phyloP scores from a whole-genome alignment of 495 filamentous ascomycete genomes.

The Immersiella caudata region DNA sequence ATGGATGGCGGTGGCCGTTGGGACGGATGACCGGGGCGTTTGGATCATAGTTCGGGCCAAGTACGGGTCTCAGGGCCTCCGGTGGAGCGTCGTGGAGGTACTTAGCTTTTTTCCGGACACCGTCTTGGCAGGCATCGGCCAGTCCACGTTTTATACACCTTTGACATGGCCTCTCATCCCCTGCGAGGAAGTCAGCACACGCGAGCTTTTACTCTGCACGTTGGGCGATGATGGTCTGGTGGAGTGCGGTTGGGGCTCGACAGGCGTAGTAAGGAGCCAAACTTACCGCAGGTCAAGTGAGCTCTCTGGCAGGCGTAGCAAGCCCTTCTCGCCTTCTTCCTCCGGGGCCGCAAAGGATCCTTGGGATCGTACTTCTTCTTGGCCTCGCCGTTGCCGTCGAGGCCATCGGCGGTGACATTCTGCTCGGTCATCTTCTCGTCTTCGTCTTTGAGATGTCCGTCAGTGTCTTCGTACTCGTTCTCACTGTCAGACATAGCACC shows the following conservation, averaged over 20 bases:
- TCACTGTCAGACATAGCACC: conserved; percentile 60
- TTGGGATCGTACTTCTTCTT: conserved; percentile 73
- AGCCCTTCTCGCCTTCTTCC: conserved; percentile 94
- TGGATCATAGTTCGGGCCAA: conserved; percentile 59
- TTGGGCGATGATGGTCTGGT: background rate
- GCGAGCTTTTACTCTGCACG: background rate
- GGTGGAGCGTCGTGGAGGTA: conserved; percentile 95
- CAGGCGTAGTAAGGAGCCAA: background rate
- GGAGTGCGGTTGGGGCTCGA: background rate
- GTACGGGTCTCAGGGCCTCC: conserved; percentile 61
- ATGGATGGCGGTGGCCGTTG: conserved; percentile 36
- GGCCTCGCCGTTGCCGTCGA: conserved; percentile 49
- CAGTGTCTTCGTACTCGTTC: conserved; percentile 54
- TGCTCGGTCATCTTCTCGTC: conserved; percentile 63
- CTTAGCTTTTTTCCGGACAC: conserved; percentile 97
- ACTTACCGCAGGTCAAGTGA: conserved; percentile 95
- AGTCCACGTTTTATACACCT: conserved; percentile 92
- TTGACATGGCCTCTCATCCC: conserved; percentile 85
- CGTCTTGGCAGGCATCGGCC: conserved; percentile 89
- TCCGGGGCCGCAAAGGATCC: conserved; percentile 81
- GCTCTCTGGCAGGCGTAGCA: conserved; percentile 97
- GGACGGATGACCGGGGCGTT: conserved; percentile 41
- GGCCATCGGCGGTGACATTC: conserved; percentile 46
- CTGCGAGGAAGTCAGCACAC: conserved; percentile 33
- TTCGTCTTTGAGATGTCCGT: conserved; percentile 52